These are phyloP conservation scores for Xylariaceae sp. DNA, from an alignment of 2,329 filamentous ascomycete species.

Conservation along the genomic window DNA sequence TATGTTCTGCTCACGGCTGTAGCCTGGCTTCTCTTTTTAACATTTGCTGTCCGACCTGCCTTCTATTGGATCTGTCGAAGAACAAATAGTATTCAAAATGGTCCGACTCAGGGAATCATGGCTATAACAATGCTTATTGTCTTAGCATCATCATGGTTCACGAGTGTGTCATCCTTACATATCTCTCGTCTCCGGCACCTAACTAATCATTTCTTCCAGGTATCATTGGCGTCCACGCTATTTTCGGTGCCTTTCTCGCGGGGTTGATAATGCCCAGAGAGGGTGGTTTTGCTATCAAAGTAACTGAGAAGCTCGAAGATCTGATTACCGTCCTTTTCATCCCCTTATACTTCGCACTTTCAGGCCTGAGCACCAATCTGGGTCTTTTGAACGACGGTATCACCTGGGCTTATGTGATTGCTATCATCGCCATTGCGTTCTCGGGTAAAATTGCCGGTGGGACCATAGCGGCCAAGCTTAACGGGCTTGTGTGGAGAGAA, in stretches of 20 bases:
- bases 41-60: conserved; percentile 67
- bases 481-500: conserved; percentile 84
- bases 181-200: background rate
- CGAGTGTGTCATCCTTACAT: conserved; percentile 24
- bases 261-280: conserved; percentile 89
- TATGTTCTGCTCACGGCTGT: conserved; percentile 76
- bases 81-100: conserved; percentile 78
- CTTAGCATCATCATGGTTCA: conserved; percentile 65
- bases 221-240: conserved; percentile 89
- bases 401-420: conserved; percentile 88
- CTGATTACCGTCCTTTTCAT: conserved; percentile 79
- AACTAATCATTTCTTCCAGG: conserved; percentile 48
- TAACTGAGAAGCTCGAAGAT: conserved; percentile 94
- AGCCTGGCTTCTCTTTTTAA: conserved; percentile 74
- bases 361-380: conserved; percentile 83
- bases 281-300: conserved; percentile 82
- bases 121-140: conserved; percentile 78
- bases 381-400: conserved; percentile 78
- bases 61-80: conserved; percentile 73
- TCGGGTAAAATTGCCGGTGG: conserved; percentile 81
- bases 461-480: conserved; percentile 70
- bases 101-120: conserved; percentile 81
- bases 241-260: conserved; percentile 89
- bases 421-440: conserved; percentile 78
- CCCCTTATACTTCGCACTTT: conserved; percentile 90